Evolutionary conservation across 345 rosid species (phyloP).

Genomic region (Aurinia saxatilis): DNA sequence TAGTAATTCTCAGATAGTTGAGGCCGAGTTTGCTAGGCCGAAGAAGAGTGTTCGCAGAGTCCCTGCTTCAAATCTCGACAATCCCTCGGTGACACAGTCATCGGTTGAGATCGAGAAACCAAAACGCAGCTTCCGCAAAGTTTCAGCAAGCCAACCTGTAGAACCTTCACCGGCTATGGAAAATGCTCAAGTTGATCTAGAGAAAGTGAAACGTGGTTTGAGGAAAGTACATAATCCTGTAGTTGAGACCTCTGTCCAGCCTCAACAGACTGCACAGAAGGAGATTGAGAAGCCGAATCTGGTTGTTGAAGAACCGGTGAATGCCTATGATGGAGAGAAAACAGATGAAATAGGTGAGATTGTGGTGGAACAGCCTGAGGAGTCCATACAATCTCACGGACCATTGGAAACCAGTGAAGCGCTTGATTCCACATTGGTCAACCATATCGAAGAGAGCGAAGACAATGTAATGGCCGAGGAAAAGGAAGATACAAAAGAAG

Average conservation of each 20-base stretch:
- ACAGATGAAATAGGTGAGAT: conserved; percentile 23
- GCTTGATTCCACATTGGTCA: conserved; percentile 21
- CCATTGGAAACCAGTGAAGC: conserved; percentile 33
- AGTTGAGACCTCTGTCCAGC: conserved; percentile 43
- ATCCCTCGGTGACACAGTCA: conserved; percentile 28
- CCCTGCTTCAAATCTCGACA: conserved; percentile 50
- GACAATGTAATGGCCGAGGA: conserved; percentile 36
- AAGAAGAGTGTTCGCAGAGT: conserved; percentile 57
- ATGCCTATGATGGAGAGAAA: conserved; percentile 29
- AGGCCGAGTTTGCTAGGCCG: conserved; percentile 47
- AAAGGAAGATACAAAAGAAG: conserved; percentile 34
- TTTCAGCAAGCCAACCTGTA: conserved; percentile 41
- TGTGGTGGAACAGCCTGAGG: conserved; percentile 28
- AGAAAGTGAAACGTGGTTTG: conserved; percentile 78
- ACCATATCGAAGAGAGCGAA: conserved; percentile 10
- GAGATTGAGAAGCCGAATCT: conserved; percentile 47
- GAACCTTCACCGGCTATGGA: conserved; percentile 41
- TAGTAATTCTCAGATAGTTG: conserved; percentile 37
- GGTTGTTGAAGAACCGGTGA: conserved; percentile 35
- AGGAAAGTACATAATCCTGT: conserved; percentile 76
- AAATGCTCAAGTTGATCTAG: conserved; percentile 74
- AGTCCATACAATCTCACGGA: conserved; percentile 23
- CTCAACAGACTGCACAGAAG: conserved; percentile 45
- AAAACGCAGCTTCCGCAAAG: conserved; percentile 54
- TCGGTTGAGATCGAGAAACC: conserved; percentile 56